A percentile compares a stretch with the other conserved stretches of the same genome.
phyloP scores from a whole-genome alignment of 1,284 basidiomycete species.

The Leucoagaricus sp. region DNA sequence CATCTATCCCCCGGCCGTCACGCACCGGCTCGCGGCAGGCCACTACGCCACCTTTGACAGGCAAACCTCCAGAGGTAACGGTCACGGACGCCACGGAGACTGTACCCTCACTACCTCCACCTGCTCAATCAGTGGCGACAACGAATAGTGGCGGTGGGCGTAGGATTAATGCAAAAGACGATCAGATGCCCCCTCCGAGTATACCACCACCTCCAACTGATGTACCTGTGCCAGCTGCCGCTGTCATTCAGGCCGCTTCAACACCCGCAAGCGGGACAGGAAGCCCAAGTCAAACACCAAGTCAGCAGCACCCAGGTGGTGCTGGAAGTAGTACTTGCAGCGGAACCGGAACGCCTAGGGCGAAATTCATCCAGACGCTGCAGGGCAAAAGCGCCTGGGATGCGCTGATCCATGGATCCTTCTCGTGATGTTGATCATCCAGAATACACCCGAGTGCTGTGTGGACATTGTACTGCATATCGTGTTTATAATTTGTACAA shows the following conservation, averaged over 20 bases:
- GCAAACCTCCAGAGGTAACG: not conserved
- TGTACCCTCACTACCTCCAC: not conserved
- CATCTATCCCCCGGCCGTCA: slow-evolving; percentile 15
- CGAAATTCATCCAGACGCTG: slow-evolving; percentile 46
- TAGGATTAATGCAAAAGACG: not conserved
- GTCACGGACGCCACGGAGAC: not conserved
- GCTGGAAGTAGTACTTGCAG: not conserved
- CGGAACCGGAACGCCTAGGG: slow-evolving; percentile 32
- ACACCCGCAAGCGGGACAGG: not conserved
- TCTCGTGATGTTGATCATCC: slow-evolving; percentile 29
- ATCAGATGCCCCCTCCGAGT: not conserved
- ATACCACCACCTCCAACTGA: not conserved
- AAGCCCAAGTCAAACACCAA: not conserved
- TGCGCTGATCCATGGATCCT: slow-evolving; percentile 59
- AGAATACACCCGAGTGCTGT: not conserved
- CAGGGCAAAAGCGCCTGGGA: slow-evolving; percentile 54
- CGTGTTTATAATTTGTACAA: not conserved
- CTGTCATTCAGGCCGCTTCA: not conserved
- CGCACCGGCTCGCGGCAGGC: slow-evolving; percentile 26
- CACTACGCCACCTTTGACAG: slow-evolving; percentile 2
- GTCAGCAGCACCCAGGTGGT: slow-evolving; percentile 3
- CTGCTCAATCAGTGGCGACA: not conserved
- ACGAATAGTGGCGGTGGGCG: slow-evolving; percentile 1
- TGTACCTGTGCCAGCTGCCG: not conserved
- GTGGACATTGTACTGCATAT: not conserved